A percentile compares a stretch with the other conserved stretches of the same genome.
These are phyloP conservation scores for Paecilomyces sp. DNA, from an alignment of 2,329 filamentous ascomycete species.

Conservation along the genomic window DNA sequence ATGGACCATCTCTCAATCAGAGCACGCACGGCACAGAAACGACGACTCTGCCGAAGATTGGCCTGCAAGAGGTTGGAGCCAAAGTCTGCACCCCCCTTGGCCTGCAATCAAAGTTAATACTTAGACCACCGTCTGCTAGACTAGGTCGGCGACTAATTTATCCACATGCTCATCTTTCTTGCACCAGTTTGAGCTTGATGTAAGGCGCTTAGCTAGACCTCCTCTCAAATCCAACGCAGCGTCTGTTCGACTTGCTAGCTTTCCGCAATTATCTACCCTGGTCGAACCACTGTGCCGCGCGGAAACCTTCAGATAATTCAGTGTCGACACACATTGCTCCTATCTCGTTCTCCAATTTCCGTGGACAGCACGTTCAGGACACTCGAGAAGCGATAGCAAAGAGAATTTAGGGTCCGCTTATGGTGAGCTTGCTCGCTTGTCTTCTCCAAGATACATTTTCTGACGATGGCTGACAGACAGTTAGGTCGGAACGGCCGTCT, in stretches of 20 bases:
- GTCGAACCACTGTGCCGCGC: background rate
- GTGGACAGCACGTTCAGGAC: background rate
- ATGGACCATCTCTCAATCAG: background rate
- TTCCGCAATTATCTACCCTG: background rate
- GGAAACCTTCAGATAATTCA: background rate
- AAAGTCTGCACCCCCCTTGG: background rate
- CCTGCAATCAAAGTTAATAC: background rate
- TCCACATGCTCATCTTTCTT: background rate
- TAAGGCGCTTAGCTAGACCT: background rate
- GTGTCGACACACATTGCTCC: background rate
- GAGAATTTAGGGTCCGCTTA: background rate
- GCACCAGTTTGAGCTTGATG: background rate
- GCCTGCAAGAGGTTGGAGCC: background rate
- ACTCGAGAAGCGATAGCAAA: background rate
- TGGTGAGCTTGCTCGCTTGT: background rate
- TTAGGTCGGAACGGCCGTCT: background rate
- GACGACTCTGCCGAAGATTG: background rate
- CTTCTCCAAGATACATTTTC: background rate
- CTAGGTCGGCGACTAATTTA: background rate
- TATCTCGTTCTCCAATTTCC: background rate
- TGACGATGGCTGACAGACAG: background rate
- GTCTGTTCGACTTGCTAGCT: background rate
- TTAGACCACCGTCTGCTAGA: background rate
- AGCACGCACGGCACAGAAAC: background rate
- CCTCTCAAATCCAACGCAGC: background rate